These are phyloP conservation scores for Colletotrichum ledebouriae DNA, from an alignment of 2,329 filamentous ascomycete genomes.

Conservation along the genomic window DNA sequence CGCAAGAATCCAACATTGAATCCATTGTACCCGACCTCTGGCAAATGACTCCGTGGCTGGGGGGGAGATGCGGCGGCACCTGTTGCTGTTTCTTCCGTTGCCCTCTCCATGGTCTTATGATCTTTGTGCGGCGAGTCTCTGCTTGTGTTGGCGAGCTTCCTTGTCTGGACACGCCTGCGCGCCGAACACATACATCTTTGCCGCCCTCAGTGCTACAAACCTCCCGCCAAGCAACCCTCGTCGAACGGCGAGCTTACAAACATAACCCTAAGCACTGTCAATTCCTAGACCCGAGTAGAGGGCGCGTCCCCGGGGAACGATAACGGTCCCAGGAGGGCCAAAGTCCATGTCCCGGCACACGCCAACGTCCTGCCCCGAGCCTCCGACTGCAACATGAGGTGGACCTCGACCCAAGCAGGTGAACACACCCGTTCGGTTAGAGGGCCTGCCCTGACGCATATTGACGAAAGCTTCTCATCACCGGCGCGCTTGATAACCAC, in stretches of 20 bases:
- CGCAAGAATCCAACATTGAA: conserved; percentile 5
- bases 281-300: conserved; percentile 37
- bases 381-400: conserved; percentile 41
- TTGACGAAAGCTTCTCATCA: conserved; percentile 41
- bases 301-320: conserved; percentile 25
- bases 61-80: conserved; percentile 13
- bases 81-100: conserved; percentile 6
- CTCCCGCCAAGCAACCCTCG: conserved; percentile 34
- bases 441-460: conserved; percentile 28
- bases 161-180: not conserved
- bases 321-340: conserved; percentile 25
- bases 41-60: conserved; percentile 12
- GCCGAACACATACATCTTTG: conserved; percentile 16
- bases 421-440: conserved; percentile 24
- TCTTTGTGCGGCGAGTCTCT: conserved; percentile 11
- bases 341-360: conserved; percentile 35
- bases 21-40: conserved; percentile 2
- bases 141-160: not conserved
- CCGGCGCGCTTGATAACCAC: conserved; percentile 22
- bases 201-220: conserved; percentile 39
- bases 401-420: conserved; percentile 31
- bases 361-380: conserved; percentile 25
- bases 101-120: too few relatives aligned
- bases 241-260: conserved; percentile 37
- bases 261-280: conserved; percentile 40